phyloP scores from a whole-genome alignment of 2,329 filamentous ascomycete genomes.

The Claviceps lovelessii region DNA sequence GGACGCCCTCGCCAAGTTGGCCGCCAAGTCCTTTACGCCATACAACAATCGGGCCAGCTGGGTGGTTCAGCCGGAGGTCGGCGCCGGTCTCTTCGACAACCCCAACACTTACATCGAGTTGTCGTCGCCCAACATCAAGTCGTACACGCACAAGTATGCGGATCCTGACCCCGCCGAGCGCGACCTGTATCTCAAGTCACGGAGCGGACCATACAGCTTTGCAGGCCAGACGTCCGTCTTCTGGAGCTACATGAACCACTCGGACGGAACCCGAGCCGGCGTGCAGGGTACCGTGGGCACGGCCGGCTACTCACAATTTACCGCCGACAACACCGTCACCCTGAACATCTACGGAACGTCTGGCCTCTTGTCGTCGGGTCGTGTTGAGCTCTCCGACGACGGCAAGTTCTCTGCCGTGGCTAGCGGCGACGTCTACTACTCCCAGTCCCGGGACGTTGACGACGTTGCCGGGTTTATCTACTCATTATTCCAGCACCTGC shows the following conservation, averaged over 20 bases:
- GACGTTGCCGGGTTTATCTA: constrained; percentile 36
- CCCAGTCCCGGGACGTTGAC: constrained; percentile 30
- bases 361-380: constrained; percentile 33
- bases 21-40: constrained; percentile 7
- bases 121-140: constrained; percentile 25
- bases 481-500: constrained; percentile 31
- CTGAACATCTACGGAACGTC: constrained; percentile 44
- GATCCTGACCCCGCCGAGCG: constrained; percentile 26
- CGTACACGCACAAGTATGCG: constrained; percentile 33
- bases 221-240: constrained; percentile 39
- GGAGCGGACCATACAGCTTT: constrained; percentile 38
- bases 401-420: constrained; percentile 28
- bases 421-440: constrained; percentile 30
- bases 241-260: constrained; percentile 32
- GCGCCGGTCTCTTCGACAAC: constrained; percentile 38
- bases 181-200: constrained; percentile 30
- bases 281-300: constrained; percentile 40
- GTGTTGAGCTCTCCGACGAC: constrained; percentile 27
- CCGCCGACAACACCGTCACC: constrained; percentile 32
- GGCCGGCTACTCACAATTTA: constrained; percentile 27
- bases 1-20: constrained; percentile 18
- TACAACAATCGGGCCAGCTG: constrained; percentile 22
- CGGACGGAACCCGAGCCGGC: constrained; percentile 26
- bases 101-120: constrained; percentile 41
- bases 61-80: constrained; percentile 35